Evolutionary conservation across 192 early-diverging fungal genomes (phyloP).

Genomic region (Backusella westeae): DNA sequence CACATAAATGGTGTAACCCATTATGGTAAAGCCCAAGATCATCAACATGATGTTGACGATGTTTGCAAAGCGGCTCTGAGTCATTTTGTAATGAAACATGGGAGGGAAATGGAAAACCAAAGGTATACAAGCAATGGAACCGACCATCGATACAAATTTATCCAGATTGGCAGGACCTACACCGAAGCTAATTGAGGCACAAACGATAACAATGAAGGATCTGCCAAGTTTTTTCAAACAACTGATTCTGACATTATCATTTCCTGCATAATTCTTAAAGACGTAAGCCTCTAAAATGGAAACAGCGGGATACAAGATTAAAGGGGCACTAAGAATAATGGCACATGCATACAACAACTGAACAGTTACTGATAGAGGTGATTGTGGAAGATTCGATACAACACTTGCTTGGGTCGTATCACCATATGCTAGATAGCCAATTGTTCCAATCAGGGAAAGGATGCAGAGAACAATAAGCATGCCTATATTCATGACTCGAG

Average conservation of each 20-base stretch:
- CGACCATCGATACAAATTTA: conserved; percentile 83
- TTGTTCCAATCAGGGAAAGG: conserved; percentile 68
- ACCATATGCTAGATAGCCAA: conserved; percentile 79
- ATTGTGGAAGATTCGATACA: conserved; percentile 71
- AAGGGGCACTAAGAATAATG: conserved; percentile 67
- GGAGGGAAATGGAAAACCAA: conserved; percentile 77
- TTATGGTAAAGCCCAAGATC: conserved; percentile 59
- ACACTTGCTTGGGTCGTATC: conserved; percentile 74
- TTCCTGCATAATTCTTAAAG: conserved; percentile 46
- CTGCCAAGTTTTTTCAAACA: conserved; percentile 68
- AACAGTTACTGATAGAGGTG: conserved; percentile 49
- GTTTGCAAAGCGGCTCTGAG: conserved; percentile 40
- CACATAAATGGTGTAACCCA: conserved; percentile 75
- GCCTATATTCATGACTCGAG: conserved; percentile 60
- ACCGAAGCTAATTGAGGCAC: conserved; percentile 63
- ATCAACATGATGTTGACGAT: conserved; percentile 54
- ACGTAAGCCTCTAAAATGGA: conserved; percentile 70
- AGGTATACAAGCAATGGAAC: conserved; percentile 71
- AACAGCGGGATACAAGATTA: conserved; percentile 75
- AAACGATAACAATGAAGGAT: conserved; percentile 50
- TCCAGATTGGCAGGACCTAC: conserved; percentile 69
- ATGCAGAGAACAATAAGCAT: conserved; percentile 62
- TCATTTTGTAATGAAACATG: conserved; percentile 71
- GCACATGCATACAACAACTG: conserved; percentile 82
- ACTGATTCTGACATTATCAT: conserved; percentile 55